Evolutionary conservation across 2,329 filamentous ascomycete species (phyloP).

Genomic region (Pseudovirgaria hyperparasitica): DNA sequence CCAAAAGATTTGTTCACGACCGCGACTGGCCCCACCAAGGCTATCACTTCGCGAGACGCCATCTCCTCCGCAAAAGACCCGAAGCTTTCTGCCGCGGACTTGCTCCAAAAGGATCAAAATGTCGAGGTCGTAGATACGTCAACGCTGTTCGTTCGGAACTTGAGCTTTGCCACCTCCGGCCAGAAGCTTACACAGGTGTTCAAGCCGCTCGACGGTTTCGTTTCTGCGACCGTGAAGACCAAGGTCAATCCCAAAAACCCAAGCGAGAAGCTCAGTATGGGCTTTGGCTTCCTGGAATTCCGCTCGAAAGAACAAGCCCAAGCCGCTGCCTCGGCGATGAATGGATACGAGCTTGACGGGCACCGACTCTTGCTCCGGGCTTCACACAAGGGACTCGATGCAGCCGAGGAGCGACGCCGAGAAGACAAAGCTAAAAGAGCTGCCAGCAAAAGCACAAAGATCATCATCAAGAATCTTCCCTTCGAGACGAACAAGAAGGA

Average conservation of each 20-base stretch:
- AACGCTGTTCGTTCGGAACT: constrained; percentile 87
- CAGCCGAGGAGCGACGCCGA: constrained; percentile 71
- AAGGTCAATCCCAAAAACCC: constrained; percentile 86
- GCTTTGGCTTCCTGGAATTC: constrained; percentile 92
- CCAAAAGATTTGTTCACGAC: constrained; percentile 64
- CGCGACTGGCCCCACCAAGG: constrained; percentile 8
- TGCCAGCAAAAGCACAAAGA: constrained; percentile 68
- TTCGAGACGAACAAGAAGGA: constrained; percentile 95
- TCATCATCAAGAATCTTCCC: constrained; percentile 95
- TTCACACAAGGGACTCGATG: constrained; percentile 77
- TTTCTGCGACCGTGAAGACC: constrained; percentile 82
- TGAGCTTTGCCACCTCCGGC: constrained; percentile 82
- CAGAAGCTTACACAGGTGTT: constrained; percentile 66
- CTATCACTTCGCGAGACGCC: constrained; percentile 21
- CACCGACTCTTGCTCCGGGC: constrained; percentile 76
- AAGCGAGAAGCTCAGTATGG: constrained; percentile 85
- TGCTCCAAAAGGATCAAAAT: constrained; percentile 46
- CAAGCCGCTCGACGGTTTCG: constrained; percentile 70
- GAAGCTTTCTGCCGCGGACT: constrained; percentile 56
- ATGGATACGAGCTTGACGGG: constrained; percentile 74
- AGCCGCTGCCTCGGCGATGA: constrained; percentile 71
- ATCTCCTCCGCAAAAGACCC: constrained; percentile 13
- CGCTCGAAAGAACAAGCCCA: constrained; percentile 63
- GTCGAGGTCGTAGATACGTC: constrained; percentile 49
- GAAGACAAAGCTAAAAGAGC: constrained; percentile 75